phyloP scores from a whole-genome alignment of 306 rosid genomes.

The Dryas drummondii region DNA sequence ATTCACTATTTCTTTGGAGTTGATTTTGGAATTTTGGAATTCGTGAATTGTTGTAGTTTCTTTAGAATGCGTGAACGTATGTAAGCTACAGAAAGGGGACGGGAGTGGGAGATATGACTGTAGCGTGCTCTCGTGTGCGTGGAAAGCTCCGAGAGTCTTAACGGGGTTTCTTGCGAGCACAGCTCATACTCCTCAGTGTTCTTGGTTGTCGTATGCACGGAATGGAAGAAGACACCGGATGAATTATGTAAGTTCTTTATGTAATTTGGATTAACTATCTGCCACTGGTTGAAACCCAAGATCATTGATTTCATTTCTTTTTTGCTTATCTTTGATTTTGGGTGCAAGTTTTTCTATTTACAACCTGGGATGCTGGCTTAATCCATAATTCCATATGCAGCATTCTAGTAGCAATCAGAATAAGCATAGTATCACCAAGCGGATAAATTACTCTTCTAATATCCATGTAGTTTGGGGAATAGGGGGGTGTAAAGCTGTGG shows the following conservation, averaged over 20 bases:
- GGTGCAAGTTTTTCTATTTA: not conserved
- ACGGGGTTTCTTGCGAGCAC: conserved; percentile 95
- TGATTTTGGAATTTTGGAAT: conserved; percentile 31
- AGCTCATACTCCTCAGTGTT: conserved; percentile 59
- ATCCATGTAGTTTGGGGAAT: not conserved
- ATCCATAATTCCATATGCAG: not conserved
- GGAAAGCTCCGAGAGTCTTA: conserved; percentile 92
- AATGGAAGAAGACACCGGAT: conserved; percentile 63
- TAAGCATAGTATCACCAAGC: not conserved
- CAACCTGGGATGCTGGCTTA: not conserved
- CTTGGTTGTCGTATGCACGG: conserved; percentile 32
- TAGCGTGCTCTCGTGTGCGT: conserved; percentile 74
- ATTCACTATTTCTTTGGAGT: not conserved
- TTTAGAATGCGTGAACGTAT: conserved; percentile 82
- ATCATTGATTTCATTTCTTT: not conserved
- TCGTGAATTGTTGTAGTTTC: conserved; percentile 58
- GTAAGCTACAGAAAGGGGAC: conserved; percentile 74
- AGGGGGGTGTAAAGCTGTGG: not conserved
- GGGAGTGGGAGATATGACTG: conserved; percentile 84
- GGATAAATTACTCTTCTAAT: not conserved
- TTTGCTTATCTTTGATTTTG: not conserved
- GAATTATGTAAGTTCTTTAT: conserved; percentile 61
- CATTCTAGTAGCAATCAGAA: not conserved
- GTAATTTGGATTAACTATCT: conserved; percentile 8
- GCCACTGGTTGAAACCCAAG: not conserved